These are phyloP conservation scores for Phytophthora brassicae DNA, from an alignment of 352 stramenopile species.

Conservation along the genomic window DNA sequence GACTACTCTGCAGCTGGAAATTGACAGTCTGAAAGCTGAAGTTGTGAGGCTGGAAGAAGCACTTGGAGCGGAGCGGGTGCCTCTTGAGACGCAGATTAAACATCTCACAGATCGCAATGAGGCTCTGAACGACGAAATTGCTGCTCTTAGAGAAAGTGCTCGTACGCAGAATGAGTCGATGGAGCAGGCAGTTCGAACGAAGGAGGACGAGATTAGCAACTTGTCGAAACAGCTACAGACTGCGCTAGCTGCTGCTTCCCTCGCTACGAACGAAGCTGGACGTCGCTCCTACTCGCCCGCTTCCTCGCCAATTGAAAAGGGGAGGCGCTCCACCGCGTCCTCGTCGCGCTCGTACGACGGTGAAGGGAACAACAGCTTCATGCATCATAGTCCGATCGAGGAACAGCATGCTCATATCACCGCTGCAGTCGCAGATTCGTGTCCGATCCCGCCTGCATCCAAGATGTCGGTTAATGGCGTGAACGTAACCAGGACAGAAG, in stretches of 20 bases:
- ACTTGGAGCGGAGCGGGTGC: slow-evolving; percentile 26
- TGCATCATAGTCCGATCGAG: slow-evolving; percentile 34
- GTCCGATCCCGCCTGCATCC: slow-evolving; percentile 43
- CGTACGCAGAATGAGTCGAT: slow-evolving; percentile 39
- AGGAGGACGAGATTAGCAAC: slow-evolving; percentile 52
- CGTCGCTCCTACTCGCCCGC: slow-evolving; percentile 23
- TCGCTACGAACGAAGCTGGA: slow-evolving; percentile 25
- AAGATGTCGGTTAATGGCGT: slow-evolving; percentile 13
- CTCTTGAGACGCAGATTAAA: slow-evolving; percentile 42
- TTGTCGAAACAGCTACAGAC: slow-evolving; percentile 56
- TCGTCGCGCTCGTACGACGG: slow-evolving; percentile 41
- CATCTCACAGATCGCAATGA: slow-evolving; percentile 39
- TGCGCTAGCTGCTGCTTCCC: slow-evolving; percentile 30
- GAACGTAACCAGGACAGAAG: slow-evolving; percentile 24
- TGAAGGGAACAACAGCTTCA: slow-evolving; percentile 38
- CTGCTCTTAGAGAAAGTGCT: slow-evolving; percentile 39
- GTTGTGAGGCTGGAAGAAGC: slow-evolving; percentile 30
- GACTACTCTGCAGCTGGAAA: slow-evolving; percentile 27
- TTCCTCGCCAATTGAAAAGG: slow-evolving; percentile 39
- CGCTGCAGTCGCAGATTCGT: slow-evolving; percentile 44
- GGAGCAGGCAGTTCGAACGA: slow-evolving; percentile 48
- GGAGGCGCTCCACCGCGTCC: slow-evolving; percentile 40
- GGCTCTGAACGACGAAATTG: slow-evolving; percentile 31
- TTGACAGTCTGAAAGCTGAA: slow-evolving; percentile 38
- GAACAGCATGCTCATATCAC: slow-evolving; percentile 40